A percentile compares a stretch with the other conserved stretches of the same genome.
These are phyloP conservation scores for Mycena haematopus DNA, from an alignment of 768 basidiomycete species.

Conservation along the genomic window DNA sequence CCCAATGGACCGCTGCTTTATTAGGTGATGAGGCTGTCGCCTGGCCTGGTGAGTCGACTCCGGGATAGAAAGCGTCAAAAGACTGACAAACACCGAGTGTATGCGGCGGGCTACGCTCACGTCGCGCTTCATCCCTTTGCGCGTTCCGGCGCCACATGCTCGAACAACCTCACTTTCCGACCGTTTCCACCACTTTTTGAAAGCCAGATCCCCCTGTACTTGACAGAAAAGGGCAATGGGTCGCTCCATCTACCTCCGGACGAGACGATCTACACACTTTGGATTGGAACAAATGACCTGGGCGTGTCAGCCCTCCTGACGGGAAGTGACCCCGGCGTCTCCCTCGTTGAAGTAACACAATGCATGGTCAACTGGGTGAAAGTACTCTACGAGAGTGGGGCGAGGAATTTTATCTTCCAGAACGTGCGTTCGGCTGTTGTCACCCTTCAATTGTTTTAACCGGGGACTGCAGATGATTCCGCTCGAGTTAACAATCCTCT, in stretches of 20 bases:
- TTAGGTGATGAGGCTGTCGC: constrained; percentile 49
- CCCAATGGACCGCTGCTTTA: too few relatives aligned
- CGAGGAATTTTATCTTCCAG: constrained; percentile 72
- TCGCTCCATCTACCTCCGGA: constrained; percentile 45
- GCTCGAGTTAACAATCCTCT: constrained; percentile 55
- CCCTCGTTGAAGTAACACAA: constrained; percentile 60
- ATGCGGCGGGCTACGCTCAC: constrained; percentile 60
- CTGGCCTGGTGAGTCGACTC: constrained; percentile 51
- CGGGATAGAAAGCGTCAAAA: too few relatives aligned
- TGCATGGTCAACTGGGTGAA: constrained; percentile 70
- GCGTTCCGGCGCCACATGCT: constrained; percentile 68
- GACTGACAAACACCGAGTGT: constrained; percentile 36
- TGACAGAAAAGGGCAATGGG: constrained; percentile 49
- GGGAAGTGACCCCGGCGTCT: constrained; percentile 52
- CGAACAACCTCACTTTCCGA: constrained; percentile 63
- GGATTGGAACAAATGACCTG: constrained; percentile 75
- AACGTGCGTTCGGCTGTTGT: constrained; percentile 50
- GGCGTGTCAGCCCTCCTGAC: constrained; percentile 61
- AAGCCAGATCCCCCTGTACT: constrained; percentile 60
- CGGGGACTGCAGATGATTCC: constrained; percentile 60
- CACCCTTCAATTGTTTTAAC: neutral
- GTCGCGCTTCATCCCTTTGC: constrained; percentile 65
- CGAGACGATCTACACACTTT: constrained; percentile 67
- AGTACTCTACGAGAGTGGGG: constrained; percentile 60
- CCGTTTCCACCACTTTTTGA: constrained; percentile 66